These are phyloP conservation scores for Escovopsis sp. DNA, from an alignment of 2,329 filamentous ascomycete genomes.

Conservation along the genomic window DNA sequence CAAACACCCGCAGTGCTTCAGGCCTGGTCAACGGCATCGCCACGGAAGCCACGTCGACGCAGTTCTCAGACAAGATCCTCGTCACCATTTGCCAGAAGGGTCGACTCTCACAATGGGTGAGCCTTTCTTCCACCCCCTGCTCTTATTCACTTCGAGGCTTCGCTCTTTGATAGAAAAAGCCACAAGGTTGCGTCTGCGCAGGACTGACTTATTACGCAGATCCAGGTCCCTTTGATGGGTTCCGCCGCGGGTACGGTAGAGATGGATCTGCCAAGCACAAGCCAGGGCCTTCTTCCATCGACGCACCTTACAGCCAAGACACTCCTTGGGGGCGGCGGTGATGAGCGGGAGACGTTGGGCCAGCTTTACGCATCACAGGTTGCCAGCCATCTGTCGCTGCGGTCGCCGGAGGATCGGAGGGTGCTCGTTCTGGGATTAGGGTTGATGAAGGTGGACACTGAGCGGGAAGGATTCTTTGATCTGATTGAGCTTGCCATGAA, in stretches of 20 bases:
- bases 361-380: conserved; percentile 85
- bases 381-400: conserved; percentile 60
- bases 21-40: conserved; percentile 49
- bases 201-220: conserved; percentile 24
- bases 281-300: conserved; percentile 49
- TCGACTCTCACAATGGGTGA: conserved; percentile 80
- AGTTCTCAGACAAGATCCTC: conserved; percentile 81
- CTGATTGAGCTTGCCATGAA: conserved; percentile 46
- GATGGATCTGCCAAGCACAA: conserved; percentile 34
- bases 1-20: conserved; percentile 40
- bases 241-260: conserved; percentile 49
- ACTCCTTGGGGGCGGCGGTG: conserved; percentile 66
- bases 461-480: conserved; percentile 46
- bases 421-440: conserved; percentile 49
- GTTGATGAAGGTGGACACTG: conserved; percentile 32
- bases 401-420: conserved; percentile 47
- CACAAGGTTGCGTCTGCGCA: background rate
- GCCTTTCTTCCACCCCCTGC: too few relatives aligned
- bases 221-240: conserved; percentile 64
- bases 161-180: too few relatives aligned
- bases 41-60: conserved; percentile 58
- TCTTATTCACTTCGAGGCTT: too few relatives aligned
- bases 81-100: conserved; percentile 80
- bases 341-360: conserved; percentile 66
- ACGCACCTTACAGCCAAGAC: conserved; percentile 75